A percentile compares a stretch with the other conserved stretches of the same genome.
phyloP scores from a whole-genome alignment of 164 flowering plant genomes.

The Nelumbo lutea region DNA sequence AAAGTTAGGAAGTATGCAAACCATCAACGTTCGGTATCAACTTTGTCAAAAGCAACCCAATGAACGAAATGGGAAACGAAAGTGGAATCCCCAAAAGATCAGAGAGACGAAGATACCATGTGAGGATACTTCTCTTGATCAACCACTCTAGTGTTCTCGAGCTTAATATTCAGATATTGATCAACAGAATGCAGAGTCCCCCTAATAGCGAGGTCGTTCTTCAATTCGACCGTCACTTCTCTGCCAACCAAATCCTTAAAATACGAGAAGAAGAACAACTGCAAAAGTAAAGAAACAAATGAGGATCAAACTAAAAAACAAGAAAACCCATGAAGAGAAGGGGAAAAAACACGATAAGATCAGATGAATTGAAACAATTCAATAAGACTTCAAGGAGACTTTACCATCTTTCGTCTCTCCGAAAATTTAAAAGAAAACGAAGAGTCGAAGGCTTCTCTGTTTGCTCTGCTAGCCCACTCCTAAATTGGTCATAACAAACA shows the following conservation, averaged over 20 bases:
- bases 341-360: too few relatives aligned
- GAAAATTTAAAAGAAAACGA: too few relatives aligned
- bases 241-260: conserved; percentile 95
- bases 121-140: conserved; percentile 95
- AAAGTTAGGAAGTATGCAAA: too few relatives aligned
- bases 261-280: conserved; percentile 66
- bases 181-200: conserved; percentile 94
- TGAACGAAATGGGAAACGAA: background rate
- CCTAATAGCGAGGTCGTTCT: conserved; percentile 87
- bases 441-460: too few relatives aligned
- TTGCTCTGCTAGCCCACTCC: too few relatives aligned
- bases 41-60: background rate
- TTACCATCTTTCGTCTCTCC: too few relatives aligned
- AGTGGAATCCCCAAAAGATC: conserved; percentile 2
- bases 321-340: too few relatives aligned
- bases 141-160: conserved; percentile 90
- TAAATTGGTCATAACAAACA: too few relatives aligned
- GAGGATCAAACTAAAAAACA: background rate
- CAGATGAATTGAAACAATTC: too few relatives aligned
- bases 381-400: too few relatives aligned
- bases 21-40: too few relatives aligned
- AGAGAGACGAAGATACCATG: conserved; percentile 48
- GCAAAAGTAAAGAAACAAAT: conserved; percentile 7
- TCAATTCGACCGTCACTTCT: conserved; percentile 94
- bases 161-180: conserved; percentile 94